Base-by-base conservation (phyloP, 805 yeast species). In the Lipomyces sp. region DNA sequence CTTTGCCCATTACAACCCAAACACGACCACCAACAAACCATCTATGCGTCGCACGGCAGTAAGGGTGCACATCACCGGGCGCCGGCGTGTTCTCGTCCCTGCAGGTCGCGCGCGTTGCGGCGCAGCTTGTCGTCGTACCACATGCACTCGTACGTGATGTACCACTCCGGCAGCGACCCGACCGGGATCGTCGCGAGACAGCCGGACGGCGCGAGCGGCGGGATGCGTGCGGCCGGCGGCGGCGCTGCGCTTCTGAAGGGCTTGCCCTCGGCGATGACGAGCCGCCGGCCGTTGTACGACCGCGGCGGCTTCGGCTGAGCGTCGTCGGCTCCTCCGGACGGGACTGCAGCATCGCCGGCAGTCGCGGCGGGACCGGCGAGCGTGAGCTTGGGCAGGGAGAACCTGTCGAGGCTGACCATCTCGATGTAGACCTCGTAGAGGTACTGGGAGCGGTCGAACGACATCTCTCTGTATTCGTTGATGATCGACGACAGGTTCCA, bases 401-500 rank as follows among this genome's bases (percentile, higher is more conserved):
- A 51, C 35, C 35, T 43, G 6, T 11, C 22, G 4, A 82, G 65
- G 45, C 81, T 79, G 3, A 87, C 72, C 52, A 89, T 67, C 63
- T 91, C 98, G 40, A 91, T 68, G 60, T 85, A 88, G 3, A 83
- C 83, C 64, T 90, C 96, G 19, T 88, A 86, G 58, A 77, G 79
- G 65, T 88, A 89, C 61, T 82, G 88, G 40, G 84, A 75, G 59
- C 84, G 81, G 58, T 79, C 80, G 28, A 88, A 85, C 19, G 86
- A 74, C 66, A 81, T 86, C 7, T 86, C 74, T 46, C 96, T 73
- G 68, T 88, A 93, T 66, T 91, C 98, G 61, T 83, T 84, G 21
- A 89, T 77, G 4, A 91, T 80, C 18, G 95, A 83, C 22, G 90
- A 80, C 64, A 84, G 84, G 60, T 82, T 83, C 98, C 97, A 91